Conservation (phyloP, 1,139 yeast genomes). For the Kodamaea plutei region DNA sequence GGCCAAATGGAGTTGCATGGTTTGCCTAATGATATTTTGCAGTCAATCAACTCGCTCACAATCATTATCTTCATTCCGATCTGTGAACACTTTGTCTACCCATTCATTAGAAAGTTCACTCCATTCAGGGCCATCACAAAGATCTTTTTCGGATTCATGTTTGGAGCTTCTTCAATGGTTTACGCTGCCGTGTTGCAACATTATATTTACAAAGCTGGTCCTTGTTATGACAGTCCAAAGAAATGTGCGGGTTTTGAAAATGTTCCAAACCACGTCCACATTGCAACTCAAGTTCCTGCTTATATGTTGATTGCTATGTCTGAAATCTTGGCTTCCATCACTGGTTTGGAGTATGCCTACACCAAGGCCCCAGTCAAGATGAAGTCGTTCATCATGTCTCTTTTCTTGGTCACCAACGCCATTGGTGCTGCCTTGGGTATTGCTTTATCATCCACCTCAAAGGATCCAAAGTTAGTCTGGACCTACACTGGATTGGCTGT, state of each 20-base stretch:
- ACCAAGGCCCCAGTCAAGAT: conserved; percentile 20
- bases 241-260: conserved; percentile 12
- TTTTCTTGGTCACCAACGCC: conserved; percentile 18
- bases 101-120: conserved; percentile 19
- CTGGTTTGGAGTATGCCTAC: conserved; percentile 22
- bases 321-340: conserved; percentile 20
- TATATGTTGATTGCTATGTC: conserved; percentile 19
- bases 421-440: conserved; percentile 19
- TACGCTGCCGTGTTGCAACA: conserved; percentile 21
- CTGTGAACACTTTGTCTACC: conserved; percentile 16
- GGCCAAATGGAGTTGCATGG: conserved; percentile 21
- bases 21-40: conserved; percentile 20
- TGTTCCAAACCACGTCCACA: conserved; percentile 17
- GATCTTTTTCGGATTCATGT: conserved; percentile 19
- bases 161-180: conserved; percentile 18
- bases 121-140: conserved; percentile 21
- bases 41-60: conserved; percentile 16
- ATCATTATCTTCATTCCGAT: conserved; percentile 18
- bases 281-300: conserved; percentile 19
- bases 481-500: conserved; percentile 17
- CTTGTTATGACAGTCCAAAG: conserved; percentile 18
- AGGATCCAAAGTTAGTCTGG: conserved; percentile 19
- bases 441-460: conserved; percentile 17
- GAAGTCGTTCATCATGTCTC: conserved; percentile 20
- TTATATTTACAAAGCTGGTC: conserved; percentile 18